Conservation (phyloP, 179 eudicot species). For the Camellia oleifera region DNA sequence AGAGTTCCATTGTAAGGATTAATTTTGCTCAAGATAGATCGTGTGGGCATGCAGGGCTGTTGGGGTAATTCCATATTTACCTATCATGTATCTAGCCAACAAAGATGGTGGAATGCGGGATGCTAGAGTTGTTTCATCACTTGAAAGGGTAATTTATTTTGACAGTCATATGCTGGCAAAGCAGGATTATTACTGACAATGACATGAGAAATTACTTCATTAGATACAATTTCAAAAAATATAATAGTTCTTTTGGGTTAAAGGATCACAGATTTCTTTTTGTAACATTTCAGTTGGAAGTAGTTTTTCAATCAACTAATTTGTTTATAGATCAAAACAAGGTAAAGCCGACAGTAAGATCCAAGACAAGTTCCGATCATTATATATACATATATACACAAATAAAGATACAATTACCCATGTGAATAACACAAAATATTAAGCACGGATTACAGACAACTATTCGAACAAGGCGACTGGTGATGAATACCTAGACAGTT, state of each 20-base stretch:
- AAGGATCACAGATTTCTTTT: background rate
- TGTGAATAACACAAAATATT: background rate
- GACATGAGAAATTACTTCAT: background rate
- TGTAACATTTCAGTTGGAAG: background rate
- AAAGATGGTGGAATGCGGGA: background rate
- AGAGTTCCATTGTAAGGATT: no score
- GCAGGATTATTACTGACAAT: background rate
- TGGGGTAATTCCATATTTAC: no score
- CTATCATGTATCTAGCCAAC: background rate
- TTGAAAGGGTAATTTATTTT: background rate
- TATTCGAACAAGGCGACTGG: background rate
- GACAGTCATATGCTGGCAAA: background rate
- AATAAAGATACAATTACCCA: background rate
- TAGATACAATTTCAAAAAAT: background rate
- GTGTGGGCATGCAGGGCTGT: no score
- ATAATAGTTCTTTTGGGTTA: background rate
- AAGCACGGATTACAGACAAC: slow-evolving; percentile 3
- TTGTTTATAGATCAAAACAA: background rate
- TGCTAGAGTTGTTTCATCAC: background rate
- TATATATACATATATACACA: background rate
- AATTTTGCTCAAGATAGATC: no score
- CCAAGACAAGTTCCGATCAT: background rate
- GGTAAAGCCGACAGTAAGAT: background rate
- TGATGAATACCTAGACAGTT: background rate
- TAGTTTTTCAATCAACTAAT: no score